Evolutionary conservation across 495 filamentous ascomycete genomes (phyloP), one percentile per base, ranked within the genome.

Genomic region (Penicillium cinerascens): DNA sequence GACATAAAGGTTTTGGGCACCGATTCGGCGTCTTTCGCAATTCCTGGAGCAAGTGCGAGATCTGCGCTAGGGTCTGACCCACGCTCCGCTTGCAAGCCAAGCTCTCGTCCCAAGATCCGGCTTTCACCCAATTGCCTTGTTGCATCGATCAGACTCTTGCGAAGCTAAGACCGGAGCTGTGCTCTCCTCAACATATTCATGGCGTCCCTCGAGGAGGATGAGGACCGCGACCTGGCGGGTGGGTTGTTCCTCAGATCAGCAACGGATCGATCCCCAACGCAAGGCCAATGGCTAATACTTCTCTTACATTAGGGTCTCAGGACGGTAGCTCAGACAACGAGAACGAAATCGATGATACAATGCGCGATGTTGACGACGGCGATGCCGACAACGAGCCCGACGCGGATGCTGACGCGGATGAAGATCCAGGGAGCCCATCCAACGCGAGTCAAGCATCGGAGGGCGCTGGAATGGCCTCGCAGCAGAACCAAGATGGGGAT

Each of bases 321-420:
- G 81, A 82, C 56, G 82, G 72, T 53, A 86, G 82, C 66, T 87
- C 85, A 6, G 85, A 88, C 52, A 87, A 87, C 54, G 85, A 88
- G 23, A 79, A 86, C 53, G 84, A 87, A 11, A 79, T 82, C 51
- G 84, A 88, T 27, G 84, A 86, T 48, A 71, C 74, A n/a, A 82
- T 86, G 72, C 77, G 86, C 40, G 85, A 87, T 59, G 78, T 68
- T 9, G 82, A 85, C 36, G 78, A 80, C 56, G 76, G 69, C 18
- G 77, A 81, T 15, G 76, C 76, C 6, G 84, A 87, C 44, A 87
- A 81, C 25, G 85, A 88, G 51, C 81, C 80, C 2, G 83, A 87
- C 13, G 77, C 78, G 49, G 85, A 88, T 17, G 79, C 82, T 5
- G 81, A 78, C 16, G 74, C 75, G 15, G 76, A 82, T 16, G 33